Conservation (phyloP, 257 asterid species). For the Marsdenia floribunda region DNA sequence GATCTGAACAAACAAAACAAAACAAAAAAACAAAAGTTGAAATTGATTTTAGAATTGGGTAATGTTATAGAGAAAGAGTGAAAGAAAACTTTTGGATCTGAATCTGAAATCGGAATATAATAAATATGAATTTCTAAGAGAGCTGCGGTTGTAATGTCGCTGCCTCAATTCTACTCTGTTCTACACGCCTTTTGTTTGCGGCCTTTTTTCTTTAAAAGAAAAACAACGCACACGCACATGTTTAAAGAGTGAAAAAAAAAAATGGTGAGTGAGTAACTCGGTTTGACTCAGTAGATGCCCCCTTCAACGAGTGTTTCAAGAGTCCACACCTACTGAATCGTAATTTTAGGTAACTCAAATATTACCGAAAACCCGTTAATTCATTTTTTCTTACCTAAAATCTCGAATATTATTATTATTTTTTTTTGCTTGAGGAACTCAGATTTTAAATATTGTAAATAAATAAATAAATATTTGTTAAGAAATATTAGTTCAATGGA, state of each 20-base stretch:
- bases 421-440: too few relatives aligned
- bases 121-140: neutral
- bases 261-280: neutral
- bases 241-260: neutral
- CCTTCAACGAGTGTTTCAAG: neutral
- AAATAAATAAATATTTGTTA: too few relatives aligned
- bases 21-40: neutral
- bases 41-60: slow-evolving; percentile 5
- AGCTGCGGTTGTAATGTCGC: slow-evolving; percentile 24
- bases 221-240: too few relatives aligned
- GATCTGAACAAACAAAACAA: slow-evolving; percentile 7
- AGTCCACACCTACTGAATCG: too few relatives aligned
- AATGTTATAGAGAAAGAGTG: neutral
- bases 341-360: neutral
- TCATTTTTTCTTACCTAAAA: too few relatives aligned
- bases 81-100: slow-evolving; percentile 17
- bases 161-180: neutral
- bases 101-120: slow-evolving; percentile 8
- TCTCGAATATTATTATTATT: too few relatives aligned
- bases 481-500: too few relatives aligned
- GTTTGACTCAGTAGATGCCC: neutral
- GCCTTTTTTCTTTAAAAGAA: neutral
- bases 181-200: slow-evolving; percentile 9
- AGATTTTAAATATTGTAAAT: too few relatives aligned
- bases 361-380: too few relatives aligned